These are phyloP conservation scores for Jacaranda mimosifolia DNA, from an alignment of 257 asterid genomes.

Conservation along the genomic window DNA sequence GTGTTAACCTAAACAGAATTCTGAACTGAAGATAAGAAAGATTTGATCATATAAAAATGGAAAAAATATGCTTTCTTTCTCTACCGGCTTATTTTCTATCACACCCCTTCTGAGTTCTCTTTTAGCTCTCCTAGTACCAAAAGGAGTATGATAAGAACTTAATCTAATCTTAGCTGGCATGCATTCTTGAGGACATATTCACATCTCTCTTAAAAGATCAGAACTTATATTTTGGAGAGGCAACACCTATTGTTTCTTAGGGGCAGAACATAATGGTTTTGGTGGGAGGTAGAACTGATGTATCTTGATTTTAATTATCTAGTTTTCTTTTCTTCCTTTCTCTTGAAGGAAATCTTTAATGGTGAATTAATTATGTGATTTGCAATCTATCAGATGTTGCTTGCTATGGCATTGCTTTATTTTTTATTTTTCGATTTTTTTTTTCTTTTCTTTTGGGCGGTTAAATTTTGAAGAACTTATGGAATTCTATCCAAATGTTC, in stretches of 20 bases:
- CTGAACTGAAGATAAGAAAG: too few relatives aligned
- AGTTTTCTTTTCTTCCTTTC: not conserved
- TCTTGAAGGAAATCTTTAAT: not conserved
- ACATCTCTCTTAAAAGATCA: constrained; percentile 4
- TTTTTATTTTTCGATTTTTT: not conserved
- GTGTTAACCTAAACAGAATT: not conserved
- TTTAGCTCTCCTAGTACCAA: not conserved
- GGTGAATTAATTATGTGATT: constrained; percentile 5
- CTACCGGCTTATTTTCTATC: not conserved
- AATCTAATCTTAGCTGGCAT: not conserved
- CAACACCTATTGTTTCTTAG: not conserved
- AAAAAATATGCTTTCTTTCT: not conserved
- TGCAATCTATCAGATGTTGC: constrained; percentile 16
- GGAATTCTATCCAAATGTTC: constrained; percentile 18
- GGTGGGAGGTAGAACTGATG: constrained; percentile 2
- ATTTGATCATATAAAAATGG: not conserved
- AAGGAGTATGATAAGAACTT: not conserved
- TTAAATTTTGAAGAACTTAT: constrained; percentile 13
- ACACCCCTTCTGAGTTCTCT: not conserved
- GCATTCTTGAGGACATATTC: not conserved
- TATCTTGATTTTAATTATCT: not conserved
- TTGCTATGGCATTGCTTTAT: constrained; percentile 14
- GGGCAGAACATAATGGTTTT: not conserved
- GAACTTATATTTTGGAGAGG: not conserved
- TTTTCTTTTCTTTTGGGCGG: not conserved